Conservation (phyloP, 345 rosid species). For the Syzygium aqueum region DNA sequence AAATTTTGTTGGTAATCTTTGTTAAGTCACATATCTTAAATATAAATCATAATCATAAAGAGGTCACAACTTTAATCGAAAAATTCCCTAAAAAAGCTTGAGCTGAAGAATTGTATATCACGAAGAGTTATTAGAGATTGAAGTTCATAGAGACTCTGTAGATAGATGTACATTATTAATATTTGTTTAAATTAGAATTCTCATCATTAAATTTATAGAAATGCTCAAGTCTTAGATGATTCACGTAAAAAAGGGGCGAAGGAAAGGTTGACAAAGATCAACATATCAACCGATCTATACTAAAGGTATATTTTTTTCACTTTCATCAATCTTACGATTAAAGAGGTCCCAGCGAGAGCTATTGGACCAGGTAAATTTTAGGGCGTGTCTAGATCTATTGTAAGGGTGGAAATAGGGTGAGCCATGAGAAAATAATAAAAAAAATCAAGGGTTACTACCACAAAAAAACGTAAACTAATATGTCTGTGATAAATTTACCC, state of each 20-base stretch:
- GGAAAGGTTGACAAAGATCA: neutral
- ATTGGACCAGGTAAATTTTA: neutral
- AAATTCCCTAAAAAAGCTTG: neutral
- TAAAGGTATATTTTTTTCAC: neutral
- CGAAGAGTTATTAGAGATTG: neutral
- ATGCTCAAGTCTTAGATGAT: neutral
- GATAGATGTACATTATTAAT: neutral
- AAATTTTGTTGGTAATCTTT: too few relatives aligned
- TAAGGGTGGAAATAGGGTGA: neutral
- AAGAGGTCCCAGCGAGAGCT: neutral
- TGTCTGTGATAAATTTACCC: fast-evolving
- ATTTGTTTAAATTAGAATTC: neutral
- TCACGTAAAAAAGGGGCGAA: neutral
- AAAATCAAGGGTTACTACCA: neutral
- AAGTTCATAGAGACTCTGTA: neutral
- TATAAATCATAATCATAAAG: neutral
- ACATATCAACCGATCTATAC: neutral
- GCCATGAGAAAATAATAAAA: neutral
- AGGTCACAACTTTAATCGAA: neutral
- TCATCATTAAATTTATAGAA: neutral
- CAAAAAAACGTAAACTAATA: fast-evolving
- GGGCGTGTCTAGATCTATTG: neutral
- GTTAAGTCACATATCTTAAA: too few relatives aligned
- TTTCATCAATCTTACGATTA: neutral
- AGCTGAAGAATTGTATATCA: neutral